Evolutionary conservation across 257 asterid species (phyloP).

Genomic region (Leptodermis oblonga): DNA sequence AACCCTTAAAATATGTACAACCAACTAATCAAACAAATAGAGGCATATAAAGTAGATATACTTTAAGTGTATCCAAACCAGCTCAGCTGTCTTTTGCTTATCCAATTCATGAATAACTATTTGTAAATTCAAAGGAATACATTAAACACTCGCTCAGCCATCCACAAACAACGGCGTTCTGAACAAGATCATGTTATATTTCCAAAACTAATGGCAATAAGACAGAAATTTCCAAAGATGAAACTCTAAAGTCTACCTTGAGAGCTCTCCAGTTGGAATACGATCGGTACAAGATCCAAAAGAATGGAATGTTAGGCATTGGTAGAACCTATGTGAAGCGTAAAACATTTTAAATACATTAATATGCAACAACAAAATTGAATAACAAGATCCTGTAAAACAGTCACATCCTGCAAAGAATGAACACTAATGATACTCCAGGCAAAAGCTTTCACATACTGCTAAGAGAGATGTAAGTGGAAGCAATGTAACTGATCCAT

Average conservation of each 20-base stretch:
- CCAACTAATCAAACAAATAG: not conserved
- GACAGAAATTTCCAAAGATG: not conserved
- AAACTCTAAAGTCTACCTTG: conserved; percentile 40
- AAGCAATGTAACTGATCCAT: conserved; percentile 72
- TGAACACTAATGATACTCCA: not conserved
- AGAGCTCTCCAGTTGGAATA: conserved; percentile 99
- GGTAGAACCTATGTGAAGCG: conserved; percentile 69
- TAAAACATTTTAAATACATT: conserved; percentile 11
- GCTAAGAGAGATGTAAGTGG: conserved; percentile 75
- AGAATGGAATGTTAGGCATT: conserved; percentile 93
- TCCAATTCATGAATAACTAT: not conserved
- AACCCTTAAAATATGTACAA: not conserved
- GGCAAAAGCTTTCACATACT: conserved; percentile 33
- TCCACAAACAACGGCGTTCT: not conserved
- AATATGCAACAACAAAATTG: not conserved
- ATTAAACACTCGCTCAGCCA: not conserved
- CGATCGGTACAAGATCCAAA: conserved; percentile 89
- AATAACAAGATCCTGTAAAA: not conserved
- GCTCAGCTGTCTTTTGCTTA: not conserved
- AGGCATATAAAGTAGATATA: not conserved
- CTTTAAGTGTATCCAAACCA: not conserved
- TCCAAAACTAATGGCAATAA: not conserved
- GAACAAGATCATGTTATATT: not conserved
- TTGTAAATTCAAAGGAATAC: not conserved
- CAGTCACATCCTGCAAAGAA: not conserved